A percentile compares a stretch with the other conserved stretches of the same genome.
Evolutionary conservation across 768 basidiomycete species (phyloP).

Genomic region (Calocera viscosa): DNA sequence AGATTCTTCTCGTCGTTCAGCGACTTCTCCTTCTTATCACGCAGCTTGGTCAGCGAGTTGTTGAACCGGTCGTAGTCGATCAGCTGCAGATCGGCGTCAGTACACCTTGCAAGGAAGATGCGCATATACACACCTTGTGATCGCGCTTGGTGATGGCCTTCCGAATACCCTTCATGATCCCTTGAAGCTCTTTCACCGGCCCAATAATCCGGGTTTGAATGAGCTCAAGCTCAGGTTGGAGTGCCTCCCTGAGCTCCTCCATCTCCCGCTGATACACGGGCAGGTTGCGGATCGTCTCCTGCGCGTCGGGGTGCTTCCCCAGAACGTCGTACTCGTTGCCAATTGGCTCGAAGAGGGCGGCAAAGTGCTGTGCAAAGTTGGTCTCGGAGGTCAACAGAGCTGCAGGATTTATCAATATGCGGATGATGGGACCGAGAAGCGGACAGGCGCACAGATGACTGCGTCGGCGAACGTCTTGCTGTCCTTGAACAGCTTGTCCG

Average conservation of each 20-base stretch:
- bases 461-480: constrained; percentile 75
- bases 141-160: constrained; percentile 95
- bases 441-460: constrained; percentile 46
- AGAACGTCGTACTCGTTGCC: constrained; percentile 66
- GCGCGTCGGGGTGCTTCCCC: constrained; percentile 63
- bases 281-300: constrained; percentile 66
- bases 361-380: constrained; percentile 52
- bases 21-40: constrained; percentile 98
- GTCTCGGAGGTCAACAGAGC: constrained; percentile 56
- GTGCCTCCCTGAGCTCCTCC: constrained; percentile 67
- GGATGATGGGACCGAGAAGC: neutral
- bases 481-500: constrained; percentile 88
- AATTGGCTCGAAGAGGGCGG: constrained; percentile 51
- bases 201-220: constrained; percentile 75
- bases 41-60: constrained; percentile 84
- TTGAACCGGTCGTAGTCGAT: constrained; percentile 93
- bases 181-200: constrained; percentile 81
- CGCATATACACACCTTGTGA: constrained; percentile 56
- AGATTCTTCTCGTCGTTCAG: constrained; percentile 91
- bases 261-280: constrained; percentile 57
- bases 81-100: constrained; percentile 36
- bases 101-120: neutral
- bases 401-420: constrained; percentile 20
- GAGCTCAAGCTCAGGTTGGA: constrained; percentile 85
- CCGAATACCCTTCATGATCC: constrained; percentile 72